Evolutionary conservation across 164 flowering plant species (phyloP), one percentile per base, ranked within the genome.

Genomic region (Chimonanthus salicifolius): DNA sequence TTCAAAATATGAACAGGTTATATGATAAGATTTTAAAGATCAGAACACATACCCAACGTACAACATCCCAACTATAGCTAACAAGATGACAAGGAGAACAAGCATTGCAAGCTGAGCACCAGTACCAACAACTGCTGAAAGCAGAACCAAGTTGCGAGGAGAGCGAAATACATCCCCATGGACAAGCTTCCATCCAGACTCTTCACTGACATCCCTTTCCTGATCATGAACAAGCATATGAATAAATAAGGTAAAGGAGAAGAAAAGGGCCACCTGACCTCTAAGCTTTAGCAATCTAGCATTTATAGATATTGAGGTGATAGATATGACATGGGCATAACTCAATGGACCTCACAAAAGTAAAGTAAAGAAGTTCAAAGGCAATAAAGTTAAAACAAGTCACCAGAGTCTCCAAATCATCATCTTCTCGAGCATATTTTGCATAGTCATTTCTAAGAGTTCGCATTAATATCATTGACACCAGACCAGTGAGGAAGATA

Each of bases 121-220:
- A 7, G 94, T 95, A 49, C 99, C 99, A 83, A 95, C 97, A 78
- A 93, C 84, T 74, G 99, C 99, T 60, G 99, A 92, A 66, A 87
- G 90, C 33, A 95, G 20, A 78, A 86, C 96, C 72, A 93, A 79
- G 80, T 62, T 88, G 78, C 87, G 89, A 46, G 99, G 87, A 80
- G 97, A 82, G 71, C 99, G 84, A 77, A 95, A 95, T 74, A 95
- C 99, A 89, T 95, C 99, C 44, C 99, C 99, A 82, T 95, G 99
- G 67, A 95, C 98, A 85, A 95, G 98, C 77, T 95, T 95, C 99
- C 99, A 95, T 50, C 99, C 99, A 78, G 99, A 93, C 82, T 95
- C 99, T 80, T 95, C 99, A 80, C 90, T 95, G 43, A 89, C 99
- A 85, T 95, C 99, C 81, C 99, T 87, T 80, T 95, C 99, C 99